Evolutionary conservation across 73 alveolate species (phyloP), one percentile per base, ranked within the genome.

Genomic region (Stentor coeruleus): DNA sequence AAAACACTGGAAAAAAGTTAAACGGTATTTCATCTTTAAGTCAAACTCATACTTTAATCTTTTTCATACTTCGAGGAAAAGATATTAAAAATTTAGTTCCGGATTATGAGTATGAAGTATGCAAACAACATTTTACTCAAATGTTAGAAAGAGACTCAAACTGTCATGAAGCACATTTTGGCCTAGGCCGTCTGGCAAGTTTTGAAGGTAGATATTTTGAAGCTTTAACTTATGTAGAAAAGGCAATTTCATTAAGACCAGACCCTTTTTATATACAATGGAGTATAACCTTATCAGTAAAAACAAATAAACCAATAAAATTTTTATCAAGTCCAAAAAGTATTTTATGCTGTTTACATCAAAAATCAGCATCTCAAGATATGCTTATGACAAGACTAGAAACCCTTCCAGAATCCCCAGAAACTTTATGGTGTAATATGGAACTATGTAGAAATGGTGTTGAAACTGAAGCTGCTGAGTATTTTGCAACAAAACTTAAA

Each of bases 401-500:
- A 49, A 49, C 20, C 66, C 20, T 11, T 49, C 66, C 20, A 11
- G 66, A 49, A 11, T 11, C 28, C 20, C 6, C 20, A 11, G 66
- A 49, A 49, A 49, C 6, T 49, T 49, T 11, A 6, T 49, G 66
- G 66, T 6, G 28, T 11, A 6, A 11, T 20, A 49, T 49, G 66
- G 66, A 11, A 6, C 20, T 49, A 20, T 6, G 28, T 11, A 66
- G 39, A 31, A 40, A 28, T 66, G n/a, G 37, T 20, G 33, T 20
- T 2, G 79, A 66, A 33, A 66, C 33, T 20, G 79, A 66, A 31
- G 49, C 33, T 26, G 49, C 79, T 66, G 85, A 89, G 74, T 88
- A 86, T 40, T 85, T 55, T 59, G 95, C 95, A 0, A 39, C 74
- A 2, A 59, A 82, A 38, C 59, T 89, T 15, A 76, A 89, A 73